A percentile compares a stretch with the other conserved stretches of the same genome.
These are phyloP conservation scores for Cryptococcus maquisensis DNA, from an alignment of 1,284 basidiomycete genomes.

Conservation along the genomic window DNA sequence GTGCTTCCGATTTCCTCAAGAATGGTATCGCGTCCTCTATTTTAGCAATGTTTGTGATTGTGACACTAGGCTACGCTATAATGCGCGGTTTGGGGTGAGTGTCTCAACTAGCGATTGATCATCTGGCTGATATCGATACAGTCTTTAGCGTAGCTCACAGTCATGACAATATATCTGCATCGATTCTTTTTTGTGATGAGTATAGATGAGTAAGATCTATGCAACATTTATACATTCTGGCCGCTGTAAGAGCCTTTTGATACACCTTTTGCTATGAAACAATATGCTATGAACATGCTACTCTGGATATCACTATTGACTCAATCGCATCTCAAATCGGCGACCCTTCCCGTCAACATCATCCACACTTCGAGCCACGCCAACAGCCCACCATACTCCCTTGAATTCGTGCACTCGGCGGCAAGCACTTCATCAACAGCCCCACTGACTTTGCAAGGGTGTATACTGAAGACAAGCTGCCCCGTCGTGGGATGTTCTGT, in stretches of 20 bases:
- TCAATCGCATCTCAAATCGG: constrained; percentile 21
- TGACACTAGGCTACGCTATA: constrained; percentile 73
- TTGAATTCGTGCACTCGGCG: background rate
- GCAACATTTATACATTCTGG: too few species aligned
- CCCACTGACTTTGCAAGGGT: constrained; percentile 28
- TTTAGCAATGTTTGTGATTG: constrained; percentile 75
- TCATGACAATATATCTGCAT: too few species aligned
- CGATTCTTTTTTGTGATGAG: too few species aligned
- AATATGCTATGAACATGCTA: background rate
- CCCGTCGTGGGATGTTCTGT: constrained; percentile 31
- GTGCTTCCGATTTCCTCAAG: constrained; percentile 84
- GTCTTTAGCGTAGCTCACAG: too few species aligned
- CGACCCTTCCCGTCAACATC: constrained; percentile 29
- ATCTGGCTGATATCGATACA: too few species aligned
- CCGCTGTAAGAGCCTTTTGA: too few species aligned
- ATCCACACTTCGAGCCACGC: constrained; percentile 39
- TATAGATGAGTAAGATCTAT: too few species aligned
- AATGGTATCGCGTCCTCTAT: constrained; percentile 89
- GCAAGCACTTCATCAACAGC: constrained; percentile 28
- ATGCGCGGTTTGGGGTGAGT: constrained; percentile 35
- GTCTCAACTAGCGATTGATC: background rate
- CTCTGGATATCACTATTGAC: background rate
- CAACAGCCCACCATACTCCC: constrained; percentile 2
- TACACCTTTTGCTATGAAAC: too few species aligned
- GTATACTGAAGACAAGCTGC: constrained; percentile 27